phyloP scores from a whole-genome alignment of 257 asterid genomes.

The Jaltomata sinuosa region DNA sequence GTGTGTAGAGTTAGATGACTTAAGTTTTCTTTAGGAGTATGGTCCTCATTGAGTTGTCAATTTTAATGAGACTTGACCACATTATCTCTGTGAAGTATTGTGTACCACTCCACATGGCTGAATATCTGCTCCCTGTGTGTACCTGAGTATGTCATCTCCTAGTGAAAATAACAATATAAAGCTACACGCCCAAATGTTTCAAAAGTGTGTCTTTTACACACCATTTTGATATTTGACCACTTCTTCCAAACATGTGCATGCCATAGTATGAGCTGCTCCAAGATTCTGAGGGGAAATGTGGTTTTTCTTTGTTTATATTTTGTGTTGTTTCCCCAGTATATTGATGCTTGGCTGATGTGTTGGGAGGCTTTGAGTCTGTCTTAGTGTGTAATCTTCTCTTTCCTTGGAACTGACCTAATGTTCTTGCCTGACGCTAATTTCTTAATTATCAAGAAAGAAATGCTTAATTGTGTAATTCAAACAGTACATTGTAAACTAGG shows the following conservation, averaged over 20 bases:
- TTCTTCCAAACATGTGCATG: background rate
- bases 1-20: background rate
- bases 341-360: background rate
- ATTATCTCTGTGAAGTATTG: background rate
- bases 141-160: background rate
- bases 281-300: background rate
- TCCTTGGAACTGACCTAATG: background rate
- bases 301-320: background rate
- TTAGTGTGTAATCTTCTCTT: background rate
- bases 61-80: background rate
- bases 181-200: background rate
- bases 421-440: background rate
- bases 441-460: background rate
- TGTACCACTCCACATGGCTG: background rate
- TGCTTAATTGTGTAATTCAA: background rate
- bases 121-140: background rate
- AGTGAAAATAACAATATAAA: background rate
- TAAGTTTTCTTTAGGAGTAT: background rate
- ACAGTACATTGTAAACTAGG: background rate
- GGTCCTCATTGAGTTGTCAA: background rate
- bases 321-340: background rate
- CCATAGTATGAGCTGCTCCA: background rate
- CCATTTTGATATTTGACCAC: background rate
- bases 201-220: background rate
- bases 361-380: background rate